Evolutionary conservation across 2,329 filamentous ascomycete genomes (phyloP), one percentile per base, ranked within the genome.

Genomic region (Monosporascus sp.): DNA sequence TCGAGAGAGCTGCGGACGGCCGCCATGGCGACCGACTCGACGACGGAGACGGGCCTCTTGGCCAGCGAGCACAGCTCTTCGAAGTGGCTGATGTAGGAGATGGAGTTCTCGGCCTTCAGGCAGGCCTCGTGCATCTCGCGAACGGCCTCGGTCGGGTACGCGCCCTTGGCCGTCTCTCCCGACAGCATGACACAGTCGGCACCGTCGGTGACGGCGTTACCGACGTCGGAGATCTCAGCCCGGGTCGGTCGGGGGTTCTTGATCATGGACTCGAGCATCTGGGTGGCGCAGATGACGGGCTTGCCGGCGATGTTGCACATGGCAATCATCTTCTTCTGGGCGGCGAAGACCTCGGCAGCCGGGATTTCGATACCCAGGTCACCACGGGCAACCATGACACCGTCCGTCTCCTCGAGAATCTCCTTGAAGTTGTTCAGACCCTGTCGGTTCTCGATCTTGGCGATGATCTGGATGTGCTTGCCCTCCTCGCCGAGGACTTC

Each of bases 251-350:
- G 90, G 63, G 94, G 94, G 82, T 99, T 99, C 84, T 96, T 97
- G 75, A 96, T 99, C 94, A 99, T 99, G 60, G 91, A 96, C 84
- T 99, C 94, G 64, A 99, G 85, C 94, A 99, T 99, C 81, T 99
- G 94, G 41, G 94, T 99, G 56, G 94, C 94, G 77, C 93, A 97
- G 73, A 99, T 97, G 73, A 93, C 92, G 63, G 94, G 94, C 84
- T 99, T 99, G 76, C 94, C 94, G 64, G 91, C 92, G 70, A 97
- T 86, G 82, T 99, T 99, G 86, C 94, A 99, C 87, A 97, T 97
- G 77, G 94, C 92, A 75, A 99, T 99, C 84, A 99, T 92, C 90
- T 99, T 99, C 88, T 99, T 99, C 82, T 99, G 94, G 53, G 94
- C 94, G 64, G 96, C 91, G 76, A 99, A 99, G 63, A 99, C 94